Evolutionary conservation across 805 yeast genomes (phyloP).

Genomic region (Saturnispora diversa): DNA sequence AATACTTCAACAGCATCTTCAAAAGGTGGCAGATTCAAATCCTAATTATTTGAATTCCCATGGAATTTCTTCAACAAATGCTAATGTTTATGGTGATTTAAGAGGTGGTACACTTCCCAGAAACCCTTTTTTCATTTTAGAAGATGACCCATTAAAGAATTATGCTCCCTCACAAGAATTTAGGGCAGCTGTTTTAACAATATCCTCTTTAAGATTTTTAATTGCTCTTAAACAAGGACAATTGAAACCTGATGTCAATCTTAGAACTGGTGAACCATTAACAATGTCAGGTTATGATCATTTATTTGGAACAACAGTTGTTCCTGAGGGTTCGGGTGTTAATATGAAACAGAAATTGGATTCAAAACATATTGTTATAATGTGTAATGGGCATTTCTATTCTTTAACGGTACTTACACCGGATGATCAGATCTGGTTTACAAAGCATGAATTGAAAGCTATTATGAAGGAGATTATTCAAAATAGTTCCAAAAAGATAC

Average conservation of each 20-base stretch:
- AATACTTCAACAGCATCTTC: constrained; percentile 47
- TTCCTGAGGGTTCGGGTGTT: constrained; percentile 37
- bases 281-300: constrained; percentile 64
- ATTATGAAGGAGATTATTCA: constrained; percentile 39
- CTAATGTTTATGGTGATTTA: constrained; percentile 55
- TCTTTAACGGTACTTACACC: constrained; percentile 40
- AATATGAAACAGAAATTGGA: constrained; percentile 32
- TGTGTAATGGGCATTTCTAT: constrained; percentile 45
- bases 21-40: constrained; percentile 35
- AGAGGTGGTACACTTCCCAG: constrained; percentile 65
- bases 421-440: constrained; percentile 41
- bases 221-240: constrained; percentile 47
- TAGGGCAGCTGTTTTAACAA: constrained; percentile 57
- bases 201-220: constrained; percentile 60
- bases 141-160: constrained; percentile 62
- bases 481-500: constrained; percentile 31
- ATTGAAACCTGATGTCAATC: constrained; percentile 50
- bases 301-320: constrained; percentile 62
- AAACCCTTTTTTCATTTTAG: constrained; percentile 67
- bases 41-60: constrained; percentile 48
- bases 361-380: constrained; percentile 42
- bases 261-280: constrained; percentile 41
- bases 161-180: constrained; percentile 55
- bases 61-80: constrained; percentile 39
- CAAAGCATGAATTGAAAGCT: constrained; percentile 42